Conservation (phyloP, 2,329 filamentous ascomycete species). For the Cladosporium austrohemisphaericum region DNA sequence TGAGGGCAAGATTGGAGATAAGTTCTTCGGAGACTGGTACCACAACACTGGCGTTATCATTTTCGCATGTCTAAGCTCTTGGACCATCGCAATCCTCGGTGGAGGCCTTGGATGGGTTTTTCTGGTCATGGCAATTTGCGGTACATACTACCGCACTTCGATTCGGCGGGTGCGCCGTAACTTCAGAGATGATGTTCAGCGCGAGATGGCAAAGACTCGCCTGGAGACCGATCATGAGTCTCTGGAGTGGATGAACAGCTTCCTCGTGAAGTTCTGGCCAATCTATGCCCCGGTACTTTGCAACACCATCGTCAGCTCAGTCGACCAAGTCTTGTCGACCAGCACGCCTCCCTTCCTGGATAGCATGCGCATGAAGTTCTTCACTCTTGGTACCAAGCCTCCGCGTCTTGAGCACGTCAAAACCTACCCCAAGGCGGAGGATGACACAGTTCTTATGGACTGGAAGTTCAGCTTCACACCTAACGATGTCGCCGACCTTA, state of each 20-base stretch:
- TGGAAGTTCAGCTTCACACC: conserved; percentile 99
- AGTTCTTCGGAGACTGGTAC: conserved; percentile 97
- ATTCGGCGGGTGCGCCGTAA: conserved; percentile 90
- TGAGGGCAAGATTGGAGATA: conserved; percentile 79
- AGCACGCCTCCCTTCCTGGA: conserved; percentile 90
- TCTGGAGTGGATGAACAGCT: conserved; percentile 98
- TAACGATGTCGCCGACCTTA: conserved; percentile 90
- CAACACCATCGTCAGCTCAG: conserved; percentile 85
- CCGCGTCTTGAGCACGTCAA: conserved; percentile 97
- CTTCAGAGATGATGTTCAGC: conserved; percentile 87
- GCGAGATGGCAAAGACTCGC: conserved; percentile 80
- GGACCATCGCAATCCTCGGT: conserved; percentile 83
- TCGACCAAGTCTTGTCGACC: conserved; percentile 92
- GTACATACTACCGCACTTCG: conserved; percentile 95
- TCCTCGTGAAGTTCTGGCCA: conserved; percentile 97
- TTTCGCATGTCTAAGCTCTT: conserved; percentile 86
- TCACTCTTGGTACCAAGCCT: conserved; percentile 90
- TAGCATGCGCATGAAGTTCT: conserved; percentile 87
- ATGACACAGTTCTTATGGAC: conserved; percentile 96
- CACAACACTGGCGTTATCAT: conserved; percentile 93
- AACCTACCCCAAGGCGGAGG: conserved; percentile 92
- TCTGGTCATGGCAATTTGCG: conserved; percentile 85
- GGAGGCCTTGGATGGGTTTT: conserved; percentile 92
- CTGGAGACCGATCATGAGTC: conserved; percentile 89
- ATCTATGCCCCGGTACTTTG: conserved; percentile 95